Percentiles rank a stretch among this genome's conserved stretches.
Conservation (phyloP, 164 flowering plant species). For the Euptelea pleiosperma region DNA sequence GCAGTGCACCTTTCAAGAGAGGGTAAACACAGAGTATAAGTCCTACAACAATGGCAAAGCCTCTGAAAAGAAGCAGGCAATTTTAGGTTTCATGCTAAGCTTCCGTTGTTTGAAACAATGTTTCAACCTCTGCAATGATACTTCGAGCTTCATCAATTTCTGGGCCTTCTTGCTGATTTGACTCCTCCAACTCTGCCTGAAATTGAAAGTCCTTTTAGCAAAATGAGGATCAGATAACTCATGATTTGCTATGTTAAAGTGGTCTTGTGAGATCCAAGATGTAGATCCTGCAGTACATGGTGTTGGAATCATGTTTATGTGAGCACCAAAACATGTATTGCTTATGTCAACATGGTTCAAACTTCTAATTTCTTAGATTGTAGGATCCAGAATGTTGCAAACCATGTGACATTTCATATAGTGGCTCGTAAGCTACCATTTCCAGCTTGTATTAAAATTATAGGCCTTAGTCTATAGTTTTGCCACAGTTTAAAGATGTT, state of each 20-base stretch:
- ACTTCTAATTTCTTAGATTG: neutral
- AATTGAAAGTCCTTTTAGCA: slow-evolving; percentile 5
- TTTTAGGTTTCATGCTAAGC: slow-evolving; percentile 22
- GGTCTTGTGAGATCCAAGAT: too few relatives aligned
- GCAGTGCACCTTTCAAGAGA: too few relatives aligned
- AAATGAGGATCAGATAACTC: neutral
- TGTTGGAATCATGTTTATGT: too few relatives aligned
- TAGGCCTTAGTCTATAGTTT: neutral
- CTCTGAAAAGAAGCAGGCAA: neutral
- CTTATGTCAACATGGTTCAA: too few relatives aligned
- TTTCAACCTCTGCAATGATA: slow-evolving; percentile 45
- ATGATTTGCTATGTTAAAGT: too few relatives aligned
- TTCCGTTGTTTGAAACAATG: slow-evolving; percentile 38
- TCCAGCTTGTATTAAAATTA: neutral
- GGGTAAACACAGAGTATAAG: neutral
- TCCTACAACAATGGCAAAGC: neutral
- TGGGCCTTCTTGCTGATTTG: slow-evolving; percentile 40
- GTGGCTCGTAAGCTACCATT: too few relatives aligned
- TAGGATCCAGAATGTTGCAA: neutral
- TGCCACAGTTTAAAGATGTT: neutral
- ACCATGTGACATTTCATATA: neutral
- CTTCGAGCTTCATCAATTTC: slow-evolving; percentile 67
- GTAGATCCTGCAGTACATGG: too few relatives aligned
- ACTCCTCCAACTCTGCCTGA: slow-evolving; percentile 67
- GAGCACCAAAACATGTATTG: too few relatives aligned